phyloP scores from a whole-genome alignment of 192 early-diverging fungal genomes.

The Hyaloraphidium curvatum region DNA sequence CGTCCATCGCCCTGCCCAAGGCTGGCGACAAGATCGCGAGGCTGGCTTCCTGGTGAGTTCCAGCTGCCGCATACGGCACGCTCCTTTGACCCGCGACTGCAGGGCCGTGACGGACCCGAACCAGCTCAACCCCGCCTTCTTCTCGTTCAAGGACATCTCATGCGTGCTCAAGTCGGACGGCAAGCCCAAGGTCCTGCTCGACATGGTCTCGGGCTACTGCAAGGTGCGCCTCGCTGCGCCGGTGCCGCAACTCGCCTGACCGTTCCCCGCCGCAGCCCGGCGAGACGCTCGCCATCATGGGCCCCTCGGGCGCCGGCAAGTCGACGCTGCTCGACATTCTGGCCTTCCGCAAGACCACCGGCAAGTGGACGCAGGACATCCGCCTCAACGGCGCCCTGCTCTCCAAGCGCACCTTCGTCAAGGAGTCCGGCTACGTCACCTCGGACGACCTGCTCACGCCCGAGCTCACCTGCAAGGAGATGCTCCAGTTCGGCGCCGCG shows the following conservation, averaged over 20 bases:
- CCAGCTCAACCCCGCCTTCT: neutral
- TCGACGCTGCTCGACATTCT: neutral
- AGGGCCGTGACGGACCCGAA: neutral
- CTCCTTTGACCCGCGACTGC: too few species aligned
- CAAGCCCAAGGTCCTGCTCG: too few species aligned
- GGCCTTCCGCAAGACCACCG: slow-evolving; percentile 4
- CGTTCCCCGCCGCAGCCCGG: too few species aligned
- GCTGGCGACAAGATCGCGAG: too few species aligned
- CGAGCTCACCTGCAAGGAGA: slow-evolving; percentile 8
- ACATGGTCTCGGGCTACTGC: too few species aligned
- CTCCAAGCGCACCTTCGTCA: neutral
- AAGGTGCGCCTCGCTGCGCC: too few species aligned
- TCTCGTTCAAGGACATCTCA: slow-evolving; percentile 3
- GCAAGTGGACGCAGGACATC: slow-evolving; percentile 3
- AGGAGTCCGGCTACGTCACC: slow-evolving; percentile 8
- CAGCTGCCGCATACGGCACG: too few species aligned
- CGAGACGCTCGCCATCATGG: slow-evolving; percentile 19
- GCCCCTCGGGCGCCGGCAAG: slow-evolving; percentile 33
- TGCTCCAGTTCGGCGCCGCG: slow-evolving; percentile 3
- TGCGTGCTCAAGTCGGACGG: neutral
- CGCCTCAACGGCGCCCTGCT: neutral
- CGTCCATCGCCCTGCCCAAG: too few species aligned
- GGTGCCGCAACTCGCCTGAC: too few species aligned
- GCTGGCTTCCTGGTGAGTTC: too few species aligned
- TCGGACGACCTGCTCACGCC: slow-evolving; percentile 2